phyloP scores from a whole-genome alignment of 2,329 filamentous ascomycete species.

The Colletotrichum spaethianum region DNA sequence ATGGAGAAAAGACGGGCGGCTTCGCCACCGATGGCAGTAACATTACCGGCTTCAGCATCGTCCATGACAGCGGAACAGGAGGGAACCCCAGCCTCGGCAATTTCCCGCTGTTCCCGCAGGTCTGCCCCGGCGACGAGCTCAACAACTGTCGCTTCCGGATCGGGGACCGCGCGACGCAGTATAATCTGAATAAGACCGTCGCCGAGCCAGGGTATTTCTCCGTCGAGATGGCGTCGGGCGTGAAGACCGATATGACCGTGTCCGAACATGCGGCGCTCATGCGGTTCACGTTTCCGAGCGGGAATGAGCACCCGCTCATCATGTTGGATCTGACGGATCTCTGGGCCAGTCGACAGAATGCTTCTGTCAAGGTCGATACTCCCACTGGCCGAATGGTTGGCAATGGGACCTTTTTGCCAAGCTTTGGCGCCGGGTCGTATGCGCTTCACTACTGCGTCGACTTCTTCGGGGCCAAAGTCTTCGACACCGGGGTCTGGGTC shows the following conservation, averaged over 20 bases:
- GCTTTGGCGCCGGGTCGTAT: slow-evolving; percentile 73
- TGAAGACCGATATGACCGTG: slow-evolving; percentile 72
- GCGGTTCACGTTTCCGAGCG: slow-evolving; percentile 68
- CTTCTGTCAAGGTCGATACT: slow-evolving; percentile 65
- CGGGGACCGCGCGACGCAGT: slow-evolving; percentile 58
- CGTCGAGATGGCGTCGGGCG: slow-evolving; percentile 66
- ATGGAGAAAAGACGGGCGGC: slow-evolving; percentile 60
- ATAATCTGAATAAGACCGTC: slow-evolving; percentile 56
- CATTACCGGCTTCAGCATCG: slow-evolving; percentile 65
- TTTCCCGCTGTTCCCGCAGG: slow-evolving; percentile 61
- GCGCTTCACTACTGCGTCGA: slow-evolving; percentile 73
- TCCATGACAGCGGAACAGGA: slow-evolving; percentile 57
- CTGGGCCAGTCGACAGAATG: slow-evolving; percentile 54
- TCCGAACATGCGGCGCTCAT: slow-evolving; percentile 75
- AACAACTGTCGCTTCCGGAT: slow-evolving; percentile 70
- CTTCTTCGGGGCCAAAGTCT: slow-evolving; percentile 61
- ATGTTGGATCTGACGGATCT: slow-evolving; percentile 74
- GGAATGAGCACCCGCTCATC: slow-evolving; percentile 62
- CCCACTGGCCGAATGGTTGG: slow-evolving; percentile 68
- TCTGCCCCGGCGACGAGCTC: slow-evolving; percentile 62
- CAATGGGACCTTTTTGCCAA: slow-evolving; percentile 71
- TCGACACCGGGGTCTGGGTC: slow-evolving; percentile 56
- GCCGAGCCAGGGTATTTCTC: slow-evolving; percentile 71
- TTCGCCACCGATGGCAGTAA: slow-evolving; percentile 62
- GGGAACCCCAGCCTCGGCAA: slow-evolving; percentile 56